Conservation (phyloP, 1,284 basidiomycete species). For the Vanrija humicola region DNA sequence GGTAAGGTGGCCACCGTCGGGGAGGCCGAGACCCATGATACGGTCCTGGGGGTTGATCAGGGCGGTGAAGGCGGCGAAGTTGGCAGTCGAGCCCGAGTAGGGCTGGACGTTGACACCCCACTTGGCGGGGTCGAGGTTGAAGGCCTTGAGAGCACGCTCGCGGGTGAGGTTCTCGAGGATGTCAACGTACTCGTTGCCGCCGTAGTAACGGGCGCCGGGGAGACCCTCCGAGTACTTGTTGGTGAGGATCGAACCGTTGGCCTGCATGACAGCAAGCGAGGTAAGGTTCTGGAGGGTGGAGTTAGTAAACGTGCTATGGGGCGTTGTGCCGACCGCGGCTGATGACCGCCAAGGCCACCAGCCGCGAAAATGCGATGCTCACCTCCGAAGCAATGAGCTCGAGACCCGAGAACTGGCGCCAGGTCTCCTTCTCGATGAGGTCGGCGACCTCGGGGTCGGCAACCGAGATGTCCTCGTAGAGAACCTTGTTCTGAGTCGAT, state of each 20-base stretch:
- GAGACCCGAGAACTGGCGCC: constrained; percentile 95
- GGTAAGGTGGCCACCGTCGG: constrained; percentile 96
- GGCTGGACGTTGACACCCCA: constrained; percentile 99
- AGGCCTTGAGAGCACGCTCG: constrained; percentile 91
- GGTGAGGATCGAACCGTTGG: constrained; percentile 96
- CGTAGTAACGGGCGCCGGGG: constrained; percentile 93
- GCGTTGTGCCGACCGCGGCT: neutral
- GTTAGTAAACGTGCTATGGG: neutral
- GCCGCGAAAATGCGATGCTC: constrained; percentile 15
- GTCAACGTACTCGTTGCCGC: constrained; percentile 95
- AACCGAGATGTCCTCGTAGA: constrained; percentile 83
- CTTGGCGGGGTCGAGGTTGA: constrained; percentile 81
- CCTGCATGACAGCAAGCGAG: constrained; percentile 90
- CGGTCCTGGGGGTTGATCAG: constrained; percentile 97
- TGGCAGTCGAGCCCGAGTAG: constrained; percentile 91
- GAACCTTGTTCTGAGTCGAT: constrained; percentile 70
- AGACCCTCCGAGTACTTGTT: constrained; percentile 99
- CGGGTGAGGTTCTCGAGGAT: constrained; percentile 93
- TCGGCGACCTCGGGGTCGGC: constrained; percentile 91
- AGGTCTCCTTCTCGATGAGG: constrained; percentile 99
- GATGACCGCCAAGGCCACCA: constrained; percentile 3
- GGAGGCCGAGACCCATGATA: constrained; percentile 98
- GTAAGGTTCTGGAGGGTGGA: constrained; percentile 71
- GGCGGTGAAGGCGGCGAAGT: constrained; percentile 96
- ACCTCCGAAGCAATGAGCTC: constrained; percentile 56